Conservation (phyloP, 2,329 filamentous ascomycete species). For the Apiospora phragmitis region DNA sequence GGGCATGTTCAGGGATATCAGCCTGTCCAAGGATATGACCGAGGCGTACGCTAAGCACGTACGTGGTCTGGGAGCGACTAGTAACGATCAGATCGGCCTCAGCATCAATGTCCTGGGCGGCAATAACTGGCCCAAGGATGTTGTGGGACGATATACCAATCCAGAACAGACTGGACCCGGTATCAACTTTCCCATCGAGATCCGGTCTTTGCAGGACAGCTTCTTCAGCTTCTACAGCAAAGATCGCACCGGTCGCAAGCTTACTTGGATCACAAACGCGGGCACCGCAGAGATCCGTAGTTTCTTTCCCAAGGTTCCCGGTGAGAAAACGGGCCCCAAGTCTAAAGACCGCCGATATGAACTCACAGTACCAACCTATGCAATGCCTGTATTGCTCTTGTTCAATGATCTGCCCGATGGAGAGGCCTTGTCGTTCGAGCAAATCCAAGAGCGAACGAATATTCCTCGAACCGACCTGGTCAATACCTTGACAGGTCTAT, state of each 20-base stretch:
- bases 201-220: conserved; percentile 75
- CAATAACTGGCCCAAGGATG: conserved; percentile 92
- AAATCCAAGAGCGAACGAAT: conserved; percentile 80
- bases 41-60: conserved; percentile 73
- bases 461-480: conserved; percentile 75
- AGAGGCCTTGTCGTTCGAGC: conserved; percentile 61
- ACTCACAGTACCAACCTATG: conserved; percentile 88
- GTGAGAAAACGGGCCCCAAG: conserved; percentile 64
- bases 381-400: conserved; percentile 83
- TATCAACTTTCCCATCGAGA: conserved; percentile 72
- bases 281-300: conserved; percentile 88
- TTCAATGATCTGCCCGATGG: conserved; percentile 75
- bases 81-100: conserved; percentile 71
- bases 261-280: conserved; percentile 74
- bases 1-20: conserved; percentile 97
- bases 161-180: conserved; percentile 46
- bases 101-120: conserved; percentile 84
- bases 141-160: conserved; percentile 67
- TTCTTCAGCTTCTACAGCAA: conserved; percentile 88
- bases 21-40: conserved; percentile 81
- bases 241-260: conserved; percentile 82
- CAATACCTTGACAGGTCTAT: conserved; percentile 77
- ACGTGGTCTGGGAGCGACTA: conserved; percentile 47
- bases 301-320: conserved; percentile 69
- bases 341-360: conserved; percentile 77